Conservation (phyloP, 2,329 filamentous ascomycete species). For the Colletotrichum sp. region DNA sequence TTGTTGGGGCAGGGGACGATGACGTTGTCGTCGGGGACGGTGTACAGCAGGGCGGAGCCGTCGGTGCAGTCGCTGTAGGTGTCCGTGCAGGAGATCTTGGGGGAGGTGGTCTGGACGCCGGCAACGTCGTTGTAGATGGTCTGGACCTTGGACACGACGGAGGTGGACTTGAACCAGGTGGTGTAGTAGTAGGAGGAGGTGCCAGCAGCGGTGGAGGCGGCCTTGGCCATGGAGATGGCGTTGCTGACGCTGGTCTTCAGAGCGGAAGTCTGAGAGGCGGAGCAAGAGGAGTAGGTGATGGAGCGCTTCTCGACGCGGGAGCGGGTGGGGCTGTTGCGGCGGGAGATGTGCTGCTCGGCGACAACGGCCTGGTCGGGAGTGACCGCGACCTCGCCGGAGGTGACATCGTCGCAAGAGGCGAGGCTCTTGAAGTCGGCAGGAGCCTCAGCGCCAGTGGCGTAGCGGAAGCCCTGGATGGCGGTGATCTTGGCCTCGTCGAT, state of each 20-base stretch:
- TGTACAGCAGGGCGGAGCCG: conserved; percentile 17
- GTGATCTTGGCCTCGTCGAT: conserved; percentile 13
- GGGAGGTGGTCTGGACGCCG: conserved; percentile 11
- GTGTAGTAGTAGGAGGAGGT: conserved; percentile 6
- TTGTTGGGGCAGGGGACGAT: conserved; percentile 21
- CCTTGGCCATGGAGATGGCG: conserved; percentile 17
- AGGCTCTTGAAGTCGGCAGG: conserved; percentile 1
- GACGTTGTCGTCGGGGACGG: conserved; percentile 15
- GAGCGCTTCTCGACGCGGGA: conserved; percentile 18
- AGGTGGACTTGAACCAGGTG: conserved; percentile 19
- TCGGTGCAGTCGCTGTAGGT: conserved; percentile 12
- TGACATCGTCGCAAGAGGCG: conserved; percentile 1
- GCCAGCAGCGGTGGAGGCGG: conserved; percentile 8
- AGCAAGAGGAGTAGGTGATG: conserved; percentile 18
- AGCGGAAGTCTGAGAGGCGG: background rate
- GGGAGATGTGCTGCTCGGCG: conserved; percentile 13
- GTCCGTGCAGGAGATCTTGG: conserved; percentile 17
- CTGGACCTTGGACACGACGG: conserved; percentile 4
- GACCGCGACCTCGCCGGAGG: conserved; percentile 8
- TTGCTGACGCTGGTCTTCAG: conserved; percentile 6
- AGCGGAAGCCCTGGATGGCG: conserved; percentile 19
- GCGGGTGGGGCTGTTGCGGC: background rate
- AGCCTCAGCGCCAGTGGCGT: background rate
- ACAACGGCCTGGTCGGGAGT: background rate
- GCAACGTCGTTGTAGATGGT: conserved; percentile 16